phyloP scores from a whole-genome alignment of 495 filamentous ascomycete species.

The Xylaria venustula region DNA sequence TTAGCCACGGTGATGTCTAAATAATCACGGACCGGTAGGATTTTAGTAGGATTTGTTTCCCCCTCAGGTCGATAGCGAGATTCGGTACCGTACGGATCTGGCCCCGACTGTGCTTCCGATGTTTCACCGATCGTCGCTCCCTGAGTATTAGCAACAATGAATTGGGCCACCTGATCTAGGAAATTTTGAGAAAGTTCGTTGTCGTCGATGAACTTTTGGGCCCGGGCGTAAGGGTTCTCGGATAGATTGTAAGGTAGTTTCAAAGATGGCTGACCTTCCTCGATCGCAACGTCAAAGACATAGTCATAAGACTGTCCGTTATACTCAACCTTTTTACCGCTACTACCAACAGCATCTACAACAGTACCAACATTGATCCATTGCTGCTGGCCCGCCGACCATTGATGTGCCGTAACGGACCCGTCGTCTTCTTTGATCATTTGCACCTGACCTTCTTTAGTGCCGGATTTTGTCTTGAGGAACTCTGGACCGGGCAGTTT shows the following conservation, averaged over 20 bases:
- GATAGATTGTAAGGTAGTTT: constrained; percentile 92
- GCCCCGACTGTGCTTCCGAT: constrained; percentile 43
- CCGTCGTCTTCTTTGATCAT: constrained; percentile 83
- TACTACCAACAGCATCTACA: constrained; percentile 83
- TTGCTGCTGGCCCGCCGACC: constrained; percentile 59
- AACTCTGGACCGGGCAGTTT: constrained; percentile 84
- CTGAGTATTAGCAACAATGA: constrained; percentile 86
- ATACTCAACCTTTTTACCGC: constrained; percentile 67
- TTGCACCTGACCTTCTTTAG: constrained; percentile 89
- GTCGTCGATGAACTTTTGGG: constrained; percentile 84
- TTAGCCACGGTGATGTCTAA: constrained; percentile 60
- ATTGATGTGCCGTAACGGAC: constrained; percentile 76
- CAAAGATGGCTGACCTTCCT: constrained; percentile 89
- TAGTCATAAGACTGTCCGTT: constrained; percentile 91
- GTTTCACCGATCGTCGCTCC: constrained; percentile 70
- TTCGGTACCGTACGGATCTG: constrained; percentile 76
- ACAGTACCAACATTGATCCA: constrained; percentile 93
- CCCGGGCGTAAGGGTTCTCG: constrained; percentile 90
- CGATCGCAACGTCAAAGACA: constrained; percentile 97
- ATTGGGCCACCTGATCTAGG: constrained; percentile 89
- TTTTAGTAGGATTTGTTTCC: constrained; percentile 47
- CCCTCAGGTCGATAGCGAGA: constrained; percentile 71
- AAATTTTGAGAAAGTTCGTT: constrained; percentile 91
- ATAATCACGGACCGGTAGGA: constrained; percentile 80
- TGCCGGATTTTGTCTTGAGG: constrained; percentile 72